phyloP scores from a whole-genome alignment of 73 alveolate genomes.

The Paramecium octaurelia region DNA sequence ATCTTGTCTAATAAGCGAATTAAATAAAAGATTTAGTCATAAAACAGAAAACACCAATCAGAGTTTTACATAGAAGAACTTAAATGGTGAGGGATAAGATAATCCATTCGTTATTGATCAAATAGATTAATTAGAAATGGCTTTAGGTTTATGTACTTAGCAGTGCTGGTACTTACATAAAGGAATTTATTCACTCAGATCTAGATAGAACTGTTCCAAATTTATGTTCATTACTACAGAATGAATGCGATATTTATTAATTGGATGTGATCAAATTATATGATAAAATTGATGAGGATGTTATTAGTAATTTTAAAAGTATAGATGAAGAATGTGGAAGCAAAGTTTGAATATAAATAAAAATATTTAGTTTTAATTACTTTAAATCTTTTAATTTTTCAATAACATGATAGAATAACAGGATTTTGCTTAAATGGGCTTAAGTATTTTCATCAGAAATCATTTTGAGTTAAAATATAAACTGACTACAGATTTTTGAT shows the following conservation, averaged over 20 bases:
- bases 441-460: background rate
- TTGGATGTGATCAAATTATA: constrained; percentile 91
- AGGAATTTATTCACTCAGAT: constrained; percentile 98
- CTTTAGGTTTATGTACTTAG: constrained; percentile 53
- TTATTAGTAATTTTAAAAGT: background rate
- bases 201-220: constrained; percentile 94
- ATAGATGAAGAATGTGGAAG: background rate
- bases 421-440: background rate
- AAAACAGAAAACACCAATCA: constrained; percentile 91
- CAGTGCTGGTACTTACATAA: constrained; percentile 95
- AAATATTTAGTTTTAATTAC: background rate
- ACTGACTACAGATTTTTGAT: background rate
- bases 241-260: constrained; percentile 93
- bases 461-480: background rate
- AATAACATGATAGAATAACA: no score
- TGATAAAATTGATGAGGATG: constrained; percentile 64
- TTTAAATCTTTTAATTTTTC: background rate
- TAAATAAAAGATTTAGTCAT: constrained; percentile 66
- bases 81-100: constrained; percentile 80
- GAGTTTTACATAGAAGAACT: constrained; percentile 96
- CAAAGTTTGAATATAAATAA: background rate
- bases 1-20: constrained; percentile 71
- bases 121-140: background rate
- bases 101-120: constrained; percentile 53
- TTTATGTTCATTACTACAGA: constrained; percentile 77